A percentile compares a stretch with the other conserved stretches of the same genome.
Conservation (phyloP, 192 early-diverging fungal genomes). For the Coemansia sp. region DNA sequence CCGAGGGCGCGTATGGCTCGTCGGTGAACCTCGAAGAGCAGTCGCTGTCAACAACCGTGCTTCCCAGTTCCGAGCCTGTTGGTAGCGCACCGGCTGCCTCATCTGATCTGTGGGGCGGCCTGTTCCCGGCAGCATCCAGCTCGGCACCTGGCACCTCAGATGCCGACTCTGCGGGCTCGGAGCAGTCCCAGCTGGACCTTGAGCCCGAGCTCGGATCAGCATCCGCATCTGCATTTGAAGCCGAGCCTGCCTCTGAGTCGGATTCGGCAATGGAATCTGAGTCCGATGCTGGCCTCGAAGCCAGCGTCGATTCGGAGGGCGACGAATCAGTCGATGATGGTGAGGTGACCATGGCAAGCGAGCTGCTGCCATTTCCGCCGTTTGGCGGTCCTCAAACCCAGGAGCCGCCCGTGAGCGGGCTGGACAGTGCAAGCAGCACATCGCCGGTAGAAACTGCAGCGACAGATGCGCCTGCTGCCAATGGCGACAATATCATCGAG, state of each 20-base stretch:
- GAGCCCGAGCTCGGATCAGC: background rate
- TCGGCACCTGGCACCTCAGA: constrained; percentile 1
- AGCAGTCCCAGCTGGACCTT: constrained; percentile 3
- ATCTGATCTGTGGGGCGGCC: background rate
- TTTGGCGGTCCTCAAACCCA: constrained; percentile 29
- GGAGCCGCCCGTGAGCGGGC: constrained; percentile 6
- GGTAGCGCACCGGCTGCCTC: background rate
- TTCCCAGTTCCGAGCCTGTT: background rate
- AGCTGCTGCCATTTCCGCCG: constrained; percentile 36
- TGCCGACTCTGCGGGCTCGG: background rate
- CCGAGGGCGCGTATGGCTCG: background rate
- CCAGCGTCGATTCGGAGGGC: no score
- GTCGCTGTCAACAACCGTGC: background rate
- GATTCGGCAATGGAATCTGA: background rate
- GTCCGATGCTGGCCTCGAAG: background rate
- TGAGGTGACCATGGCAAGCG: constrained; percentile 28
- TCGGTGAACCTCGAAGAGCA: constrained; percentile 11
- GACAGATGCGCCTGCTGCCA: background rate
- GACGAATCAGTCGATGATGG: constrained; percentile 5
- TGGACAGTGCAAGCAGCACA: constrained; percentile 1
- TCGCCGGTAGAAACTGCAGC: background rate
- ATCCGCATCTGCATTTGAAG: background rate
- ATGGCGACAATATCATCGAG: constrained; percentile 5
- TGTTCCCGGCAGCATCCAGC: constrained; percentile 5
- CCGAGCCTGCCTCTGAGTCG: background rate